Conservation (phyloP, 306 rosid species). For the Prunus persica region DNA sequence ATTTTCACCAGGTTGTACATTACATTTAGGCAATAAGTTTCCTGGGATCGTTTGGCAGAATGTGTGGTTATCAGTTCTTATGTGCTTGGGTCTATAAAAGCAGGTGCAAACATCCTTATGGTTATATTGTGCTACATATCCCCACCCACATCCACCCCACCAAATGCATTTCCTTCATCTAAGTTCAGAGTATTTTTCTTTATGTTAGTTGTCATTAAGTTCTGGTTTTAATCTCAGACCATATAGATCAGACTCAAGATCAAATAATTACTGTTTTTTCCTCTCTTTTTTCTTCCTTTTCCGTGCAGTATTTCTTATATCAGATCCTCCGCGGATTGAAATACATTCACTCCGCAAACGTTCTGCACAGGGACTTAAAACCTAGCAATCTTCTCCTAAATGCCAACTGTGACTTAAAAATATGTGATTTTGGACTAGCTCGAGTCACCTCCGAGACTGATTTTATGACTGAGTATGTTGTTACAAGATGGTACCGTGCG, state of each 20-base stretch:
- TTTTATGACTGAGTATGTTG: conserved; percentile 96
- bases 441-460: conserved; percentile 97
- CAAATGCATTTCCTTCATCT: neutral
- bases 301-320: conserved; percentile 83
- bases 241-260: neutral
- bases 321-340: conserved; percentile 97
- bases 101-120: neutral
- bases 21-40: neutral
- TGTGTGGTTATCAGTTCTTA: neutral
- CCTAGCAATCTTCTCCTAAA: conserved; percentile 95
- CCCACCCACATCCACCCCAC: no score
- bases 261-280: neutral
- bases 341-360: conserved; percentile 96
- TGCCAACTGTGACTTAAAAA: conserved; percentile 93
- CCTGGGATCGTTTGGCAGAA: neutral
- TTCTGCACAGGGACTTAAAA: conserved; percentile 89
- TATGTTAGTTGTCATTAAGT: neutral
- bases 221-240: neutral
- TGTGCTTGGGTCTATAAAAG: no score
- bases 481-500: conserved; percentile 97
- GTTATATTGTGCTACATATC: neutral
- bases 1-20: neutral
- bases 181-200: neutral
- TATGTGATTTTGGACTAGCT: conserved; percentile 96
- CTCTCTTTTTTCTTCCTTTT: neutral